Percentiles rank a stretch among this genome's conserved stretches.
Conservation (phyloP, 169 alveolate genomes). For the Plasmodium ovale region DNA sequence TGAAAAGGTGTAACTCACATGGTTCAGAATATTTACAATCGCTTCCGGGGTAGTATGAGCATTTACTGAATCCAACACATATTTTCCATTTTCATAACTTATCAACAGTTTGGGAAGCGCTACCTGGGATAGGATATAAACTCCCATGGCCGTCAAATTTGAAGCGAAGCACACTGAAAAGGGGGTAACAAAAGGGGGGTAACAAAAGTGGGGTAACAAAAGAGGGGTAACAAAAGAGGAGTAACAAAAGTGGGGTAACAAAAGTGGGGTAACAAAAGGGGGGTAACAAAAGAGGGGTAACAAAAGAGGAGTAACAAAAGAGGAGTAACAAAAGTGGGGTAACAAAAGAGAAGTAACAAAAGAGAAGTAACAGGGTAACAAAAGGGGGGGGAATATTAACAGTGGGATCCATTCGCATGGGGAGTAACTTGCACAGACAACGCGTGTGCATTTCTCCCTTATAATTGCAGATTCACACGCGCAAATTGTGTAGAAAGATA, state of each 20-base stretch:
- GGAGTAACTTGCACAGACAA: too few species aligned
- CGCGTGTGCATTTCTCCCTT: too few species aligned
- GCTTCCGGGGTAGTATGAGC: background rate
- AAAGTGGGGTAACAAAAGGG: too few species aligned
- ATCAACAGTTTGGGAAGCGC: slow-evolving; percentile 10
- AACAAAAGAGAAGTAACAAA: background rate
- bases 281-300: background rate
- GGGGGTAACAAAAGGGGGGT: background rate
- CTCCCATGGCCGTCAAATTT: slow-evolving; percentile 16
- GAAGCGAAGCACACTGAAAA: background rate
- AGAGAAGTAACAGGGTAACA: too few species aligned
- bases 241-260: slow-evolving; percentile 6
- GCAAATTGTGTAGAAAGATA: background rate
- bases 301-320: background rate
- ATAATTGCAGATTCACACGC: too few species aligned
- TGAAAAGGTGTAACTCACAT: slow-evolving; percentile 1
- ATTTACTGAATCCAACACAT: background rate
- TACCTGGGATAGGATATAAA: slow-evolving; percentile 12
- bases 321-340: background rate
- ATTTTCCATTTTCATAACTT: slow-evolving; percentile 23
- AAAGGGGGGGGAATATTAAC: background rate
- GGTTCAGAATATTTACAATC: slow-evolving; percentile 15
- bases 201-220: too few species aligned
- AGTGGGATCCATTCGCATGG: too few species aligned
- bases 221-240: background rate